Conservation (phyloP, 2,329 filamentous ascomycete species). For the Elsinoe necatrix region DNA sequence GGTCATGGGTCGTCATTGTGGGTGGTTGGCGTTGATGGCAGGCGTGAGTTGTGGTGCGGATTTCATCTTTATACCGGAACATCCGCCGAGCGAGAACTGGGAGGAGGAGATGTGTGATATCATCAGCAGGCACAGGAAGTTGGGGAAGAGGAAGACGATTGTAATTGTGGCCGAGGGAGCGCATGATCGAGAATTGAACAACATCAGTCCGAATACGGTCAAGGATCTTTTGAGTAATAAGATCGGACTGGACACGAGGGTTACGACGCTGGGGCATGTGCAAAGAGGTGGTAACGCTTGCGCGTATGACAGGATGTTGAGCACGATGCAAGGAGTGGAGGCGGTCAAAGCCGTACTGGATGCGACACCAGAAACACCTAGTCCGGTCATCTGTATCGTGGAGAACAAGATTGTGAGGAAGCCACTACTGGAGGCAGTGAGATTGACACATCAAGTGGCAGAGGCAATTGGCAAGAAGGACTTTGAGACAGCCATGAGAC, state of each 20-base stretch:
- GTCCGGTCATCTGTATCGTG: conserved; percentile 89
- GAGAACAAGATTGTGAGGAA: conserved; percentile 97
- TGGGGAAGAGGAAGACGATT: conserved; percentile 95
- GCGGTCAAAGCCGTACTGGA: conserved; percentile 87
- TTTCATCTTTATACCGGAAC: conserved; percentile 94
- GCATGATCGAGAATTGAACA: conserved; percentile 72
- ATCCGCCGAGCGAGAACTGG: conserved; percentile 81
- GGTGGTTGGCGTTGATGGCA: conserved; percentile 93
- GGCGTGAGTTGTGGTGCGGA: conserved; percentile 92
- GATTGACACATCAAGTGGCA: conserved; percentile 75
- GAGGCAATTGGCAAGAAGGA: conserved; percentile 75
- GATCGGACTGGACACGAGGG: conserved; percentile 78
- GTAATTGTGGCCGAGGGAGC: conserved; percentile 97
- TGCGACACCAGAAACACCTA: conserved; percentile 78
- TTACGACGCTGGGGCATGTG: conserved; percentile 94
- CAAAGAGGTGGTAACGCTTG: conserved; percentile 88
- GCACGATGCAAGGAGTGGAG: conserved; percentile 87
- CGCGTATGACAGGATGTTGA: conserved; percentile 88
- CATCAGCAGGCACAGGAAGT: conserved; percentile 68
- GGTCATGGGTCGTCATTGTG: conserved; percentile 97
- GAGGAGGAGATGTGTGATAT: conserved; percentile 76
- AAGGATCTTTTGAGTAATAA: conserved; percentile 79
- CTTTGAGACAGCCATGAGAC: conserved; percentile 76
- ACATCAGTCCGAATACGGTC: conserved; percentile 72
- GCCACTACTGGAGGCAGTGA: conserved; percentile 79